Percentiles rank a stretch among this genome's conserved stretches.
phyloP scores from a whole-genome alignment of 129 eudicot genomes.

The Chrysanthemum makinoi region DNA sequence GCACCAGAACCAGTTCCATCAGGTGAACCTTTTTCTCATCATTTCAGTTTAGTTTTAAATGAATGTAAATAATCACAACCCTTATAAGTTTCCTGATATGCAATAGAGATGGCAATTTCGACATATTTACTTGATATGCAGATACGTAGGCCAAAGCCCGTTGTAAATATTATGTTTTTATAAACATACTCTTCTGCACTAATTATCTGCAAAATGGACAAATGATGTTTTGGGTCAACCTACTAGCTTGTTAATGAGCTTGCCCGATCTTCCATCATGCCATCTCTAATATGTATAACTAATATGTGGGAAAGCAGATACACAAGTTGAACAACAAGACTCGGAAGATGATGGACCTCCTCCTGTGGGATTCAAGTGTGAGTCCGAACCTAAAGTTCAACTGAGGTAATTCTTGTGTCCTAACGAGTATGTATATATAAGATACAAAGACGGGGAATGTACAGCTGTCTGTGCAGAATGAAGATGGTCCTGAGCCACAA shows the following conservation, averaged over 20 bases:
- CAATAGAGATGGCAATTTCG: too few relatives aligned
- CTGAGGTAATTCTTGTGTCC: conserved; percentile 10
- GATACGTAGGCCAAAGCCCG: too few relatives aligned
- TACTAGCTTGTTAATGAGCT: too few relatives aligned
- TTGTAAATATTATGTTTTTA: too few relatives aligned
- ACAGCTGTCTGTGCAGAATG: conserved; percentile 25
- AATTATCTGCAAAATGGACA: too few relatives aligned
- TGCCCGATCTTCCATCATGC: too few relatives aligned
- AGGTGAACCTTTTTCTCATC: conserved; percentile 23
- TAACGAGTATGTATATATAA: conserved; percentile 10
- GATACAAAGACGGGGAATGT: conserved; percentile 31
- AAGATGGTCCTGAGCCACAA: conserved; percentile 46
- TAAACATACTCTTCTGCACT: too few relatives aligned
- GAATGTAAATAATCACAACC: not conserved
- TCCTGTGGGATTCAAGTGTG: not conserved
- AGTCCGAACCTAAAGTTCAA: conserved; percentile 20
- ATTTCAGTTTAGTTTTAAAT: not conserved
- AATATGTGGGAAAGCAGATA: conserved; percentile 25
- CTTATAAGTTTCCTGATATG: conserved; percentile 3
- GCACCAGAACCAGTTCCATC: conserved; percentile 18
- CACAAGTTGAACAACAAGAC: conserved; percentile 29
- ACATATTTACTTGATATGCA: too few relatives aligned
- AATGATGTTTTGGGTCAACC: too few relatives aligned
- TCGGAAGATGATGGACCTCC: conserved; percentile 39
- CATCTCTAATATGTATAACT: not conserved